Evolutionary conservation across 2,329 filamentous ascomycete species (phyloP).

Genomic region (Chaetomium sp.): DNA sequence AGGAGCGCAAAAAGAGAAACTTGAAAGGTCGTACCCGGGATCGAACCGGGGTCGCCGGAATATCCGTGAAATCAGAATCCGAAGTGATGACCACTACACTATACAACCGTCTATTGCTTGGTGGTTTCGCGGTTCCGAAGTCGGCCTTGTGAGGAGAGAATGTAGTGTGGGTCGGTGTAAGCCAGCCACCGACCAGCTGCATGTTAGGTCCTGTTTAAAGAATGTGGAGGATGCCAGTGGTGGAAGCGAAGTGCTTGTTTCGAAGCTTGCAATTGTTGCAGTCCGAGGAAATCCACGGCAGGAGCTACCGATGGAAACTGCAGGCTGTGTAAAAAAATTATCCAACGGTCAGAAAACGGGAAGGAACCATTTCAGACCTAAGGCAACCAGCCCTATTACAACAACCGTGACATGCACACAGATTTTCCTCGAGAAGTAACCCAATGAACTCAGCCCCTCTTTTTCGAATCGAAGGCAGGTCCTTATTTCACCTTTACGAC

Average conservation of each 20-base stretch:
- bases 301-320: too few species aligned
- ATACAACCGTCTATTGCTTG: conserved; percentile 20
- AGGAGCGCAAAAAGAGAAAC: background rate
- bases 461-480: background rate
- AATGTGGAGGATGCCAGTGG: too few species aligned
- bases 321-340: too few species aligned
- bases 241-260: too few species aligned
- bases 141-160: background rate
- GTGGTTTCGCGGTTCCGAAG: background rate
- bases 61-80: conserved; percentile 26
- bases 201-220: too few species aligned
- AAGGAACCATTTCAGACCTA: background rate
- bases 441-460: background rate
- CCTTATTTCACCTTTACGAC: background rate
- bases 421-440: background rate
- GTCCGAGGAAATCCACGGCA: too few species aligned
- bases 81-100: conserved; percentile 30
- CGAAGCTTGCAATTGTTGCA: too few species aligned
- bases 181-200: too few species aligned
- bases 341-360: too few species aligned
- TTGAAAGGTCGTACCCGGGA: conserved; percentile 27
- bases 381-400: background rate
- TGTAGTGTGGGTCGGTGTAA: background rate
- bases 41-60: conserved; percentile 30
- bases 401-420: too few species aligned